Base-by-base conservation (phyloP, 352 stramenopile species). In the Pythium utonaiense region DNA sequence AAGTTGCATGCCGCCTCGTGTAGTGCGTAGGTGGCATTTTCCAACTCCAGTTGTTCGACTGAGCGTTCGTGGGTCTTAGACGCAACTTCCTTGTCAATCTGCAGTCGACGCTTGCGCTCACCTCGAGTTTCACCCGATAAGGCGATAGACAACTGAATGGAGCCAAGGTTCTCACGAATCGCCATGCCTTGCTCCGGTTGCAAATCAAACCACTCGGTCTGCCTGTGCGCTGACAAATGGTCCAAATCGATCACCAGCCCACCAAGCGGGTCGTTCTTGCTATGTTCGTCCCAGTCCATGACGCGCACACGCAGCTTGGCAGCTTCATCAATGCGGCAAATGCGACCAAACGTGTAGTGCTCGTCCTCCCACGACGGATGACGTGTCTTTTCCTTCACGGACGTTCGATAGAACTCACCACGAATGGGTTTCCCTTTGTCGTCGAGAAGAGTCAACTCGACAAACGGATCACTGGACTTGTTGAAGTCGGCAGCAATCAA, bases 1-100 rank as follows among this genome's bases (percentile, higher is more conserved):
- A 91, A 57, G 28, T 82, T 83, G 34, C 82, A 88, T 44, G 76
- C 75, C 1, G 82, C 75, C 49, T 89, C 79, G 27, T 89, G 69
- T 9, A 91, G 53, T 24, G 80, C 61, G 36, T 78, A 68, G 60
- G 88, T 80, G 0, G 82, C 82, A 45, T 87, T 89, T 45, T 91
- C 81, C 9, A 88, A 69, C 51, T 86, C 78, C 3, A 82, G 69
- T 51, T 87, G 75, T 25, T 89, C 80, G 8, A 77, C 63, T 0
- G 77, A 88, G 19, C 84, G 70, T 31, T 86, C 74, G 54, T 86
- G 75, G 0, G 73, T 73, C 56, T 91, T 91, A 7, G 64, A 65
- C 4, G 72, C 70, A 4, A 82, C 40, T 51, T 88, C 76, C 40
- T 75, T 77, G 49, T 87, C 52, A n/a, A 88, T 85, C 40, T 78